Evolutionary conservation across 768 basidiomycete species (phyloP).

Genomic region (Butyriboletus loyo): DNA sequence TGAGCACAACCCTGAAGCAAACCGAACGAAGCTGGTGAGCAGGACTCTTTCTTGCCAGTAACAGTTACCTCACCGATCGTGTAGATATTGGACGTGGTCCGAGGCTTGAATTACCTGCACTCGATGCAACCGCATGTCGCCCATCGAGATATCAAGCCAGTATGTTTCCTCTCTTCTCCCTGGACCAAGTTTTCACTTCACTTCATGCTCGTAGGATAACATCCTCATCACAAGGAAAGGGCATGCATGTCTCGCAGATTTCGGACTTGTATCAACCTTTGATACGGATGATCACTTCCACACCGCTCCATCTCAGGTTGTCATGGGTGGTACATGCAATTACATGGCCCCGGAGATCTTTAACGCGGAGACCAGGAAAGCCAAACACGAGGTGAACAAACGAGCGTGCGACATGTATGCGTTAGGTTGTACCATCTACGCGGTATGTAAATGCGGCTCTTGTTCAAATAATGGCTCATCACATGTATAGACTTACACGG

Average conservation of each 20-base stretch:
- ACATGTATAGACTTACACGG: conserved; percentile 15
- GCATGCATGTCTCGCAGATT: conserved; percentile 49
- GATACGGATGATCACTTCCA: conserved; percentile 12
- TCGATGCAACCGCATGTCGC: conserved; percentile 36
- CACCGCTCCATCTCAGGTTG: conserved; percentile 5
- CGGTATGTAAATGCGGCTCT: conserved; percentile 22
- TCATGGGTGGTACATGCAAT: conserved; percentile 12
- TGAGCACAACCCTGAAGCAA: conserved; percentile 15
- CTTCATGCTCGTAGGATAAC: conserved; percentile 37
- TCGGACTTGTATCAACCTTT: conserved; percentile 36
- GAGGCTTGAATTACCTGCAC: conserved; percentile 45
- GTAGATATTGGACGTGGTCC: conserved; percentile 42
- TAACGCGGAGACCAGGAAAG: background rate
- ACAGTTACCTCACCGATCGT: background rate
- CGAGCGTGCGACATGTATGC: conserved; percentile 41
- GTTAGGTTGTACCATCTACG: conserved; percentile 40
- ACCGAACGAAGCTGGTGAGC: conserved; percentile 33
- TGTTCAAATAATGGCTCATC: background rate
- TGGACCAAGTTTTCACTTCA: background rate
- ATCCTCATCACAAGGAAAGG: conserved; percentile 42
- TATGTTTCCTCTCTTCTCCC: conserved; percentile 7
- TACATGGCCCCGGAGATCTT: conserved; percentile 30
- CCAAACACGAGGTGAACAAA: conserved; percentile 19
- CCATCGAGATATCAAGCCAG: conserved; percentile 32
- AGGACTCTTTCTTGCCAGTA: background rate